Evolutionary conservation across 2,329 filamentous ascomycete genomes (phyloP).

Genomic region (Ophiostoma australiae): DNA sequence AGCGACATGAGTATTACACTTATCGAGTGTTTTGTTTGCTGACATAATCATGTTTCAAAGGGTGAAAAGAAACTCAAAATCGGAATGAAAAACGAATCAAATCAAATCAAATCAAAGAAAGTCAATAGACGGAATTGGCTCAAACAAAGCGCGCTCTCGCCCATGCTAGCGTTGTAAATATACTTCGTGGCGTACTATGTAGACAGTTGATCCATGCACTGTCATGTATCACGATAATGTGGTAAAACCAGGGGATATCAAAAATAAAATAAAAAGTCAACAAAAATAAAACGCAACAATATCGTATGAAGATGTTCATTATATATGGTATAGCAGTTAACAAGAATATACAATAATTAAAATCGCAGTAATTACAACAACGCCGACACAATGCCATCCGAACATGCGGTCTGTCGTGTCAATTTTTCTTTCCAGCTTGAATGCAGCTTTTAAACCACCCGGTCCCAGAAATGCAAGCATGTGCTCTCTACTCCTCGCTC

Average conservation of each 20-base stretch:
- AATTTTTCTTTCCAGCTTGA: slow-evolving; percentile 9
- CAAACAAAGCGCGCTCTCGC: too few species aligned
- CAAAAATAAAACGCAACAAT: neutral
- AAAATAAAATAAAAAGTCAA: neutral
- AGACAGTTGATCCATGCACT: too few species aligned
- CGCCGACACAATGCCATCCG: slow-evolving; percentile 27
- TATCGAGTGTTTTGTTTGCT: neutral
- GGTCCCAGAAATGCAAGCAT: slow-evolving; percentile 10
- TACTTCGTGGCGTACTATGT: too few species aligned
- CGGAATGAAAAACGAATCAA: neutral
- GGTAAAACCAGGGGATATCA: too few species aligned
- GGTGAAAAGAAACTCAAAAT: neutral
- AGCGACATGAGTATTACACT: neutral
- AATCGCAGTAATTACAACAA: slow-evolving; percentile 19
- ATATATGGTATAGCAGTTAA: slow-evolving; percentile 17
- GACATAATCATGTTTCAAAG: neutral
- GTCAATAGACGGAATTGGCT: too few species aligned
- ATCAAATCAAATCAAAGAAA: neutral
- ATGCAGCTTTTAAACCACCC: slow-evolving; percentile 8
- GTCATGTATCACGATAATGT: too few species aligned
- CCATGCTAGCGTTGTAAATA: too few species aligned
- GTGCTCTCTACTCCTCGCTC: slow-evolving; percentile 42
- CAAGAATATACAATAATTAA: slow-evolving; percentile 14
- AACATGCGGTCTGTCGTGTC: slow-evolving; percentile 19
- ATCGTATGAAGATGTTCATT: neutral